Conservation (phyloP, 2,329 filamentous ascomycete species). For the Plectosphaerella sp. region DNA sequence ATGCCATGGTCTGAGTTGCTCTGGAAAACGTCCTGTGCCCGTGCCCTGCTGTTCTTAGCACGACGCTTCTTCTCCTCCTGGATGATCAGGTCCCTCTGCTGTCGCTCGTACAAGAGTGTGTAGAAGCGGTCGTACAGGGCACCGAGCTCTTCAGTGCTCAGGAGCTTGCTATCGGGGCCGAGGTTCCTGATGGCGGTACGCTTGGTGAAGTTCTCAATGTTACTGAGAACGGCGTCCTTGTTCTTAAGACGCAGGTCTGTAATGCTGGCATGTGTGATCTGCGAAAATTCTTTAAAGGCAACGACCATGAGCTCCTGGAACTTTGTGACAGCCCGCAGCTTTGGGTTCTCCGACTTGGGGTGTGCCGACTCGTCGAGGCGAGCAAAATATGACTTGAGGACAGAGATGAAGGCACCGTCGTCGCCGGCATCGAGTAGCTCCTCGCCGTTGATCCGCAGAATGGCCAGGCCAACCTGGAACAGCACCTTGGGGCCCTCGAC, state of each 20-base stretch:
- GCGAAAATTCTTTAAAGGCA: constrained; percentile 96
- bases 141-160: constrained; percentile 80
- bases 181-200: constrained; percentile 93
- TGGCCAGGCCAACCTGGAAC: constrained; percentile 96
- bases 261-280: constrained; percentile 89
- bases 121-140: constrained; percentile 95
- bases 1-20: constrained; percentile 45
- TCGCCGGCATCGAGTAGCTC: constrained; percentile 89
- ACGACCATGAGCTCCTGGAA: constrained; percentile 99
- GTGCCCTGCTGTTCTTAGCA: constrained; percentile 57
- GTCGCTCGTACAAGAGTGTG: constrained; percentile 82
- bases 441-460: constrained; percentile 93
- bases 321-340: constrained; percentile 85
- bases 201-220: constrained; percentile 96
- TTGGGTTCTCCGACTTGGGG: constrained; percentile 91
- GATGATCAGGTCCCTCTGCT: constrained; percentile 74
- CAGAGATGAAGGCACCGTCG: constrained; percentile 93
- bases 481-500: constrained; percentile 95
- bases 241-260: constrained; percentile 86
- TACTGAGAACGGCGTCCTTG: constrained; percentile 89
- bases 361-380: constrained; percentile 93
- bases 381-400: constrained; percentile 91
- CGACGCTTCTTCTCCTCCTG: constrained; percentile 69
- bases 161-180: constrained; percentile 88
- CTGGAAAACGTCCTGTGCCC: constrained; percentile 29